Percentiles rank a stretch among this genome's conserved stretches.
phyloP scores from a whole-genome alignment of 176 grass and related monocot genomes.

The Tillandsia leiboldiana region DNA sequence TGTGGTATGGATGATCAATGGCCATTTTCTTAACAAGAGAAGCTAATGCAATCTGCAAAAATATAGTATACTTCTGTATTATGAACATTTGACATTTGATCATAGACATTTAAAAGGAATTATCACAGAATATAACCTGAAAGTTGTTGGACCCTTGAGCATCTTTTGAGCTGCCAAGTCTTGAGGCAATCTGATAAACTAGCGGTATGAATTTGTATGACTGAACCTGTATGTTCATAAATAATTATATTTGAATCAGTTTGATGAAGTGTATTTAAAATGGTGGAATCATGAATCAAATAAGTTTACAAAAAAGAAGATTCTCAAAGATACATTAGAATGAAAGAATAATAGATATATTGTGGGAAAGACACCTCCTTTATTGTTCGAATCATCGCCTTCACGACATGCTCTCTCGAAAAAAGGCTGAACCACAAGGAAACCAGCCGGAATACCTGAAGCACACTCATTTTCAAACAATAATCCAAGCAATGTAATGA shows the following conservation, averaged over 20 bases:
- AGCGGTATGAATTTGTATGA: constrained; percentile 91
- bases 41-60: constrained; percentile 58
- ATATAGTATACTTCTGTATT: not conserved
- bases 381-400: constrained; percentile 63
- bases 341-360: not conserved
- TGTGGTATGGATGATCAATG: constrained; percentile 93
- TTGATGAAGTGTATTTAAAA: constrained; percentile 9
- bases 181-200: constrained; percentile 97
- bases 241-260: constrained; percentile 11
- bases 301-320: not conserved
- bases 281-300: constrained; percentile 21
- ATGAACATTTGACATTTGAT: not conserved
- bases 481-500: constrained; percentile 1
- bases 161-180: constrained; percentile 88
- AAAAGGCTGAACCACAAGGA: constrained; percentile 91
- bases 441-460: constrained; percentile 84
- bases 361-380: constrained; percentile 43
- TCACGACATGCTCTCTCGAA: constrained; percentile 64
- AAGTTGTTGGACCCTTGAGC: constrained; percentile 67
- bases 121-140: constrained; percentile 38
- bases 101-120: constrained; percentile 6
- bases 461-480: constrained; percentile 14
- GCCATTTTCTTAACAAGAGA: constrained; percentile 97
- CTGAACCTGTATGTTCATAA: constrained; percentile 49
- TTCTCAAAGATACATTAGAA: not conserved